These are phyloP conservation scores for Tillandsia fasciculata DNA, from an alignment of 176 grass and related monocot species.

Conservation along the genomic window DNA sequence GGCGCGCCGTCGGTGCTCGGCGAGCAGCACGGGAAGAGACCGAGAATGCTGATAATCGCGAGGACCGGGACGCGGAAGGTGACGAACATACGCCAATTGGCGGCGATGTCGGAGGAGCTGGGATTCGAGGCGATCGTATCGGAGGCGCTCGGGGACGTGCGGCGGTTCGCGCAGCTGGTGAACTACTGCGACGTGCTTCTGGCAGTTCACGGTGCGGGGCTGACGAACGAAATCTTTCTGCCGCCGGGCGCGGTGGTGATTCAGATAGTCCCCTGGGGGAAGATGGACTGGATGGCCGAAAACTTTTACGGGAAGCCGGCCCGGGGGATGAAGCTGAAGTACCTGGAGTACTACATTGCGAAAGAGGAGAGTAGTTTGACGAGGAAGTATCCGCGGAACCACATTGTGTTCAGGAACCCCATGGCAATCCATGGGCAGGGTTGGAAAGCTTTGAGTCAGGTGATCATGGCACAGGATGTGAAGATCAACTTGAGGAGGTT, in stretches of 20 bases:
- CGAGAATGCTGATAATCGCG: constrained; percentile 51
- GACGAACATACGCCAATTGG: constrained; percentile 37
- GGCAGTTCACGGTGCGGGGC: constrained; percentile 47
- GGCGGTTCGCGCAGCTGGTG: constrained; percentile 36
- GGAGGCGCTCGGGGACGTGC: constrained; percentile 36
- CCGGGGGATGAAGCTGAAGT: constrained; percentile 37
- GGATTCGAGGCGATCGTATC: constrained; percentile 59
- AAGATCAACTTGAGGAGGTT: constrained; percentile 41
- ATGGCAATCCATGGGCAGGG: constrained; percentile 50
- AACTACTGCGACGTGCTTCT: constrained; percentile 55
- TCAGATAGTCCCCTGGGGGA: constrained; percentile 54
- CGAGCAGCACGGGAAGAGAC: constrained; percentile 23
- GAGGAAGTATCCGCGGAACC: constrained; percentile 31
- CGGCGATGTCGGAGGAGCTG: constrained; percentile 6
- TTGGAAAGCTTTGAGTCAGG: constrained; percentile 29
- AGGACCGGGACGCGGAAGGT: constrained; percentile 33
- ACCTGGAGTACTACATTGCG: constrained; percentile 44
- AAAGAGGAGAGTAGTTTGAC: constrained; percentile 43
- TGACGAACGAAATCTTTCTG: constrained; percentile 48
- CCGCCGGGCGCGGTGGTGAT: constrained; percentile 32
- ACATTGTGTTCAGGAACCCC: constrained; percentile 51
- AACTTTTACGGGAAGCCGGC: constrained; percentile 60
- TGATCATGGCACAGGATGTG: constrained; percentile 53
- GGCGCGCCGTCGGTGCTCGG: constrained; percentile 33
- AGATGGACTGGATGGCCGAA: constrained; percentile 67